Percentiles rank a stretch among this genome's conserved stretches.
Conservation (phyloP, 2,329 filamentous ascomycete species). For the Trichoderma aggressivum region DNA sequence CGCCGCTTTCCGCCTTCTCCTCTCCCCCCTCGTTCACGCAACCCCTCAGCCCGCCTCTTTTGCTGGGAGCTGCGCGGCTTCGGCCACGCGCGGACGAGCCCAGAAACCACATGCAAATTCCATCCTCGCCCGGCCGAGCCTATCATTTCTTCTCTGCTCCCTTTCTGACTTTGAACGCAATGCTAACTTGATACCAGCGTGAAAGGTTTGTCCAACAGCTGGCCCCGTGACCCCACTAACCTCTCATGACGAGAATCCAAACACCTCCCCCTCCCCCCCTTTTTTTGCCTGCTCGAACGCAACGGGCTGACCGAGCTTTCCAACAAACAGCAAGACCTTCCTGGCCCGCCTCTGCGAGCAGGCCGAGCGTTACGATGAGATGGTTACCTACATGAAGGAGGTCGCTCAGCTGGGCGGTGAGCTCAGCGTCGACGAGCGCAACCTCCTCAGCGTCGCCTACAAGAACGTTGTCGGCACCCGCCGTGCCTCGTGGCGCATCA, state of each 20-base stretch:
- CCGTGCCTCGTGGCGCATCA: slow-evolving; percentile 98
- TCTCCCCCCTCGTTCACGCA: slow-evolving; percentile 24
- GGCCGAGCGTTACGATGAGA: slow-evolving; percentile 99
- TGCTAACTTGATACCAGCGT: slow-evolving; percentile 53
- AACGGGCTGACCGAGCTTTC: slow-evolving; percentile 16
- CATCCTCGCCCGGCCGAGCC: slow-evolving; percentile 6
- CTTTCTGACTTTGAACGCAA: neutral
- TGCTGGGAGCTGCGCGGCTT: slow-evolving; percentile 16
- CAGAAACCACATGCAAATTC: neutral
- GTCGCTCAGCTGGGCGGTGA: slow-evolving; percentile 83
- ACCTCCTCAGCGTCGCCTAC: slow-evolving; percentile 97
- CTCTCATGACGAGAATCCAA: slow-evolving; percentile 14
- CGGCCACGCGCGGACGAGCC: neutral
- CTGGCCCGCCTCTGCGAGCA: slow-evolving; percentile 99
- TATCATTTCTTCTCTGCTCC: slow-evolving; percentile 13
- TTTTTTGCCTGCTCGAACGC: neutral
- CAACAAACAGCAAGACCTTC: slow-evolving; percentile 84
- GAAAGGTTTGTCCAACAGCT: slow-evolving; percentile 56
- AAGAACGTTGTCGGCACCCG: slow-evolving; percentile 99
- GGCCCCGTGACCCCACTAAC: slow-evolving; percentile 19
- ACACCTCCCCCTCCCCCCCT: slow-evolving; percentile 1
- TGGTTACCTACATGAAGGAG: slow-evolving; percentile 99
- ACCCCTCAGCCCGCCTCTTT: slow-evolving; percentile 27
- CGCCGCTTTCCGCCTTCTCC: slow-evolving; percentile 25
- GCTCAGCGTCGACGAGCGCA: slow-evolving; percentile 94